Evolutionary conservation across 257 asterid genomes (phyloP), one percentile per base, ranked within the genome.

Genomic region (Eustoma russellianum): DNA sequence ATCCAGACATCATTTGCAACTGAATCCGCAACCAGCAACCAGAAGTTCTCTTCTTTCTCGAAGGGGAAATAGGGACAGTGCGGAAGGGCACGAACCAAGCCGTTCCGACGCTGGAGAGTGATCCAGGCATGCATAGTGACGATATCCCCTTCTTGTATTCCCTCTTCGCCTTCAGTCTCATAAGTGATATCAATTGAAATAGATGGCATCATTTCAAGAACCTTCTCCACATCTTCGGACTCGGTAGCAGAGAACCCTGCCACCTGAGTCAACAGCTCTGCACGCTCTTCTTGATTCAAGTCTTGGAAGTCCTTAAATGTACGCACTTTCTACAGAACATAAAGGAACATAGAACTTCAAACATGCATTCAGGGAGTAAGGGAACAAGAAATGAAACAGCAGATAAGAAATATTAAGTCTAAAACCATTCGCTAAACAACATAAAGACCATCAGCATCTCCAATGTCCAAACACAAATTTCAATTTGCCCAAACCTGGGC

Each of bases 131-230:
- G 97, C 93, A 88, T 79, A 44, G 97, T 92, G 47, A 88, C 97
- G 10, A 88, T 71, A 67, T 92, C 99, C 13, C 95, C 93, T 60
- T 88, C 99, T 69, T 88, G 97, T 57, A 92, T 77, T 50, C 97
- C 99, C 60, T 92, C 97, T 74, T 92, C 99, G 6, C 99, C 99
- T 75, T 85, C 99, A 2, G 99, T 92, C 73, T 88, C 99, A 38
- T 93, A 88, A n/a, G 94, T 70, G 65, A 92, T 72, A 30, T 92
- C 94, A 28, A 92, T 52, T 56, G 87, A 66, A 69, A 88, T 74
- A 35, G 87, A 81, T 64, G 99, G 97, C 88, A 92, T 85, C 97
- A 83, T 83, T 70, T 92, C 85, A 8, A 92, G 93, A 52, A 88
- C 97, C 63, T 58, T 65, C 76, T 92, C 99, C 69, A 88, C 97